These are phyloP conservation scores for Polyporus tsugae DNA, from an alignment of 1,284 basidiomycete genomes.

Conservation along the genomic window DNA sequence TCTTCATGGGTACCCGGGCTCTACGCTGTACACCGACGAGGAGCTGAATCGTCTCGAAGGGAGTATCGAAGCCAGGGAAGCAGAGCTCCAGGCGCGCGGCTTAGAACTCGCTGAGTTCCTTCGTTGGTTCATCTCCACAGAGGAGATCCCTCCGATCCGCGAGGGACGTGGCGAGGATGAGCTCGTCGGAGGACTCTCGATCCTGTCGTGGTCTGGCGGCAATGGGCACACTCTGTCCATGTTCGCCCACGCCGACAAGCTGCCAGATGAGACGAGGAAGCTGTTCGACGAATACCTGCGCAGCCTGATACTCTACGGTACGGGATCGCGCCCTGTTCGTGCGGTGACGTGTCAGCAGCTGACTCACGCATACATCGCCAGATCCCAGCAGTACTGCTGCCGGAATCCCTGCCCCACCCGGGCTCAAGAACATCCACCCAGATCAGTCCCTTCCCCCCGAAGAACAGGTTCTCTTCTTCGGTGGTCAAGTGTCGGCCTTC, in stretches of 20 bases:
- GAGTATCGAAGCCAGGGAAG: constrained; percentile 18
- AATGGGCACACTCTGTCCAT: constrained; percentile 31
- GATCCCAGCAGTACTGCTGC: constrained; percentile 17
- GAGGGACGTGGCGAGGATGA: constrained; percentile 5
- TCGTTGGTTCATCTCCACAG: constrained; percentile 36
- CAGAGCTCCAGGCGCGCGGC: constrained; percentile 31
- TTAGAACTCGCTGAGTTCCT: constrained; percentile 40
- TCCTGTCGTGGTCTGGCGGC: constrained; percentile 41
- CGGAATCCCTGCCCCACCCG: constrained; percentile 12
- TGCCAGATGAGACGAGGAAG: constrained; percentile 30
- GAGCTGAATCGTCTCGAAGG: constrained; percentile 33
- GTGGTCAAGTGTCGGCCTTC: constrained; percentile 27
- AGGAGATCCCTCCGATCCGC: constrained; percentile 33
- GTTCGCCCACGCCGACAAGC: constrained; percentile 36
- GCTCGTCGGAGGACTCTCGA: constrained; percentile 37
- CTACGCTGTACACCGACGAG: constrained; percentile 34
- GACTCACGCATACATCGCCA: neutral
- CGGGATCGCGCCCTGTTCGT: neutral
- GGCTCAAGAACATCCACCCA: constrained; percentile 5
- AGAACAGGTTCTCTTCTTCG: constrained; percentile 21
- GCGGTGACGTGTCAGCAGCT: neutral
- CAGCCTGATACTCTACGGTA: constrained; percentile 38
- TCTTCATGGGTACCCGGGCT: constrained; percentile 43
- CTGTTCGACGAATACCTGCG: constrained; percentile 35
- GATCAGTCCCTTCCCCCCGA: constrained; percentile 11